These are phyloP conservation scores for Carex arenaria DNA, from an alignment of 202 grass and related monocot genomes.

Conservation along the genomic window DNA sequence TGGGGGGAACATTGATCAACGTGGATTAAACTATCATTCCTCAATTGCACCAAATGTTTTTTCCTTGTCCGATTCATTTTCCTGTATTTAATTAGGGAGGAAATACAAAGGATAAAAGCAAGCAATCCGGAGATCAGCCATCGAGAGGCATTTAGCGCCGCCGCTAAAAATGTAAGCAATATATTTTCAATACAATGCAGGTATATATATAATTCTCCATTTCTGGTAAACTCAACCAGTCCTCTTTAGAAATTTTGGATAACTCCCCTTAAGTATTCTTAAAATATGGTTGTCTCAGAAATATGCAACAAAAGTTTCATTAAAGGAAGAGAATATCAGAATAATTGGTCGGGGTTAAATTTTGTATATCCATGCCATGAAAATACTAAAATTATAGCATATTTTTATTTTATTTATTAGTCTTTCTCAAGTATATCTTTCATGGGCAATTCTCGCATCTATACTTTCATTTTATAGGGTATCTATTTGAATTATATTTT, in stretches of 20 bases:
- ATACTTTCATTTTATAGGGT: too few species aligned
- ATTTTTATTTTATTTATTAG: not conserved
- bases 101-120: constrained; percentile 85
- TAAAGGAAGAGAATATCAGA: not conserved
- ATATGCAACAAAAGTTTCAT: not conserved
- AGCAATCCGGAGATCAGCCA: constrained; percentile 89
- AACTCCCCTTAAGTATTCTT: not conserved
- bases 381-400: not conserved
- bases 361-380: not conserved
- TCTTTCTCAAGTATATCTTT: not conserved
- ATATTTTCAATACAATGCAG: not conserved
- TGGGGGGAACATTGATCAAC: not conserved
- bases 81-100: constrained; percentile 37
- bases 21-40: not conserved
- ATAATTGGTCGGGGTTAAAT: not conserved
- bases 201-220: not conserved
- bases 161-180: constrained; percentile 76
- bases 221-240: not conserved
- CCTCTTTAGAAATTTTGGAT: not conserved
- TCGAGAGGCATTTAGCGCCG: constrained; percentile 71
- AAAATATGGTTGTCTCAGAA: not conserved
- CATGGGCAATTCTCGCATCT: not conserved
- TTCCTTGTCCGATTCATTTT: not conserved
- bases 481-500: too few species aligned
- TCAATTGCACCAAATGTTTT: not conserved